These are phyloP conservation scores for Trichoderma sp. DNA, from an alignment of 2,329 filamentous ascomycete genomes.

Conservation along the genomic window DNA sequence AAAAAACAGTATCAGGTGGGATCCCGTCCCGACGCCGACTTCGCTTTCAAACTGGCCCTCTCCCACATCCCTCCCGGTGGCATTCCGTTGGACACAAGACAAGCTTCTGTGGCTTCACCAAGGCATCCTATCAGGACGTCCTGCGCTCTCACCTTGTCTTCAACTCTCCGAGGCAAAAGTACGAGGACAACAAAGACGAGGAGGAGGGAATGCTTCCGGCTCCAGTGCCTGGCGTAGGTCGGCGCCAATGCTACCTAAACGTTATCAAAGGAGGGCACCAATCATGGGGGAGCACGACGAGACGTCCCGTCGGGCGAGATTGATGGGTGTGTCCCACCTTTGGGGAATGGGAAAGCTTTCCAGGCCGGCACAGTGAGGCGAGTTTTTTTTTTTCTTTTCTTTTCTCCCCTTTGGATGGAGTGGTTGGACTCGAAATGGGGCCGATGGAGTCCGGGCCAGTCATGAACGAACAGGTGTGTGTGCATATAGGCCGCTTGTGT, in stretches of 20 bases:
- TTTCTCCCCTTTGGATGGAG: neutral
- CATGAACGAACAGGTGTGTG: neutral
- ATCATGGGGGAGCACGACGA: slow-evolving; percentile 5
- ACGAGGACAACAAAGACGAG: neutral
- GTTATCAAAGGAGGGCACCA: slow-evolving; percentile 25
- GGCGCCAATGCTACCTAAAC: slow-evolving; percentile 24
- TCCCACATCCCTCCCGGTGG: neutral
- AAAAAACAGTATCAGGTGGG: neutral
- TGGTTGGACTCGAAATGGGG: neutral
- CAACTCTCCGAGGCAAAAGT: neutral
- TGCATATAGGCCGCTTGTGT: neutral
- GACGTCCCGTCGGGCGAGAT: slow-evolving; percentile 18
- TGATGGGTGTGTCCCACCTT: slow-evolving; percentile 2
- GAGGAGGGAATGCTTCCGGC: neutral
- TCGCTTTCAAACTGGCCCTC: neutral
- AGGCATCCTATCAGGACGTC: slow-evolving; percentile 8
- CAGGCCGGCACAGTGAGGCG: neutral
- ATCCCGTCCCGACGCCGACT: neutral
- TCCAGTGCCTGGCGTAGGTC: slow-evolving; percentile 21
- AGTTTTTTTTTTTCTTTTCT: neutral
- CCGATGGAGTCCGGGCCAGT: neutral
- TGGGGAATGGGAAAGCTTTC: neutral
- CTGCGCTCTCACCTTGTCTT: neutral
- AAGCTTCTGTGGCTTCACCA: slow-evolving; percentile 11
- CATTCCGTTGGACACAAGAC: slow-evolving; percentile 6